A percentile compares a stretch with the other conserved stretches of the same genome.
phyloP scores from a whole-genome alignment of 148 eudicot species.

The Fagopyrum homotropicum region DNA sequence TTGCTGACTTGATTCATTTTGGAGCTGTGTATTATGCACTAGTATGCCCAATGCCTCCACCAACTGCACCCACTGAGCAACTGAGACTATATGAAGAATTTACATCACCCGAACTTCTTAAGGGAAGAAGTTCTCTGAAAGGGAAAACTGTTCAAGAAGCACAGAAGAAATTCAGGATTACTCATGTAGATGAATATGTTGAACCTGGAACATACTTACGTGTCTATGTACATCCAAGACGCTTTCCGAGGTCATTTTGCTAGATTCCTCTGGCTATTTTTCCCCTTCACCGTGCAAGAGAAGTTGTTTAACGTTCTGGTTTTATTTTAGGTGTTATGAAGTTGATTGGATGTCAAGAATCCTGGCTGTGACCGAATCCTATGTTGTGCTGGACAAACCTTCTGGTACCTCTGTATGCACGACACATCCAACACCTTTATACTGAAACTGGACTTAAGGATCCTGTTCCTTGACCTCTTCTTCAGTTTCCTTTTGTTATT shows the following conservation, averaged over 20 bases:
- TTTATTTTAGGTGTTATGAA: constrained; percentile 72
- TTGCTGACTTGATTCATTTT: constrained; percentile 85
- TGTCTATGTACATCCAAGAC: constrained; percentile 91
- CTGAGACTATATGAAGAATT: constrained; percentile 45
- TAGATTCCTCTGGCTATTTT: neutral
- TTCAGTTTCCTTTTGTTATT: neutral
- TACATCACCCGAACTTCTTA: constrained; percentile 65
- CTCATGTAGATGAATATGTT: constrained; percentile 51
- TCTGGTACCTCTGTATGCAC: constrained; percentile 87
- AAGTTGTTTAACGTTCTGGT: constrained; percentile 7
- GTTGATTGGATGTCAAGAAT: constrained; percentile 93
- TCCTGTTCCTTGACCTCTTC: neutral
- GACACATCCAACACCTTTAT: too few relatives aligned
- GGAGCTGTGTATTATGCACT: constrained; percentile 93
- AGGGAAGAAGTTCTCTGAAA: constrained; percentile 54
- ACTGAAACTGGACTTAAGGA: too few relatives aligned
- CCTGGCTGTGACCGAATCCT: constrained; percentile 69
- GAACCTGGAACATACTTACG: constrained; percentile 92
- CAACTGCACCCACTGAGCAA: constrained; percentile 71
- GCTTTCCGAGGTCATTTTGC: constrained; percentile 71
- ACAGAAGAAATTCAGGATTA: constrained; percentile 65
- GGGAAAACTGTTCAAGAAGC: constrained; percentile 93
- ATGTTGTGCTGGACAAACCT: constrained; percentile 90
- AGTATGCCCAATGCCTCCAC: constrained; percentile 80
- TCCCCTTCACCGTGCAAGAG: constrained; percentile 6